Base-by-base conservation (phyloP, 768 basidiomycete species). In the Tylopilus sp. region DNA sequence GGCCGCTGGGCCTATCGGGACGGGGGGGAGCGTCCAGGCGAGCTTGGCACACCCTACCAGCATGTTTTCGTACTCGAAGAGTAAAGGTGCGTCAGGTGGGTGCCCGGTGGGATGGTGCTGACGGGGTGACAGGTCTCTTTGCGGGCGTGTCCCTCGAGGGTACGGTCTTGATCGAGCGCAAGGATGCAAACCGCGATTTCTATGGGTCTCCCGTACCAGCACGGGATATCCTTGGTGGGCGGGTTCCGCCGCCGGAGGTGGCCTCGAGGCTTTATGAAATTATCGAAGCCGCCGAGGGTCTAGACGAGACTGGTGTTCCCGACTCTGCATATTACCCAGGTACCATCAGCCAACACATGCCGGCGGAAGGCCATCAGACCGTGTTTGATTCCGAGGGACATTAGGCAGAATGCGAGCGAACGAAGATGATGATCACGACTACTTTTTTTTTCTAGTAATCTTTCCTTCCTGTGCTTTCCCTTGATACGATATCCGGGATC, bases 61-160 rank as follows among this genome's bases (percentile, higher is more conserved):
- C 6, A 95, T 98, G 91, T 99, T 97, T 72, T 92, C 90, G 56
- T 96, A 97, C 69, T 94, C 92, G 11, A 91, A 94, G 71, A 94
- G 92, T 13, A 95, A 93, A 74, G 93, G 48, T 48, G 24, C 2
- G 48, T 22, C n/a, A 10, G n/a, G 16, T 10, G 46, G 0, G 13
- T 7, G 5, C 1, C 8, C 16, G 26, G 26, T 10, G 17, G 7
- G 22, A 8, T 4, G 9, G 10, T 8, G 37, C 40, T 58, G 41
- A 48, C 22, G 45, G 19, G 6, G 22, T 38, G 22, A 1, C 61
- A 90, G 96, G 96, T 54, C 78, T 99, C 38, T 99, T 94, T 62
- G 96, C 96, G 9, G 96, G 96, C 22, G 68, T 99, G 45, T 94
- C 92, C 1, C 78, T 99, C 44, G 96, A 98, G 71, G 96, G 97